These are phyloP conservation scores for Mycena rosella DNA, from an alignment of 768 basidiomycete species.

Conservation along the genomic window DNA sequence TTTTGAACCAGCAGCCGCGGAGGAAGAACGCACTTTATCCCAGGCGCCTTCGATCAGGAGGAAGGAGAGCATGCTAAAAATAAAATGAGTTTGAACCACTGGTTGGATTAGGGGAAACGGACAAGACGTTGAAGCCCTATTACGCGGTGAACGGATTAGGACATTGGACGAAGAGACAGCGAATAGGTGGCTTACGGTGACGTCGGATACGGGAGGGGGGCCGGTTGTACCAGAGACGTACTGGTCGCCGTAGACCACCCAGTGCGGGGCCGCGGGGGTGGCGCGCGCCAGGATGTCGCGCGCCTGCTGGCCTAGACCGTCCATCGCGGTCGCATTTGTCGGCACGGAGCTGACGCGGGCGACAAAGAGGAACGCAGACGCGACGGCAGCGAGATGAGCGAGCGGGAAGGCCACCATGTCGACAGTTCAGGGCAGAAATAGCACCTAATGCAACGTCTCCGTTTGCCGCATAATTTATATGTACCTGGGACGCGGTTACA, in stretches of 20 bases:
- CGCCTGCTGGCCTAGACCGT: conserved; percentile 47
- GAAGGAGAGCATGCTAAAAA: conserved; percentile 63
- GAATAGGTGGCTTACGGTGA: conserved; percentile 50
- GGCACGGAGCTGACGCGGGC: conserved; percentile 1
- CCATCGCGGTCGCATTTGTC: conserved; percentile 6
- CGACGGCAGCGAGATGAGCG: conserved; percentile 17
- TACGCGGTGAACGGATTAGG: not conserved
- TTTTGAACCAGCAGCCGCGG: not conserved
- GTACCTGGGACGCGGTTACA: not conserved
- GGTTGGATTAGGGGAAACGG: conserved; percentile 13
- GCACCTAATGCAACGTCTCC: conserved; percentile 6
- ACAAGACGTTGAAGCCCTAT: conserved; percentile 75
- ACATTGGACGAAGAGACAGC: not conserved
- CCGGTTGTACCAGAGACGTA: conserved; percentile 60
- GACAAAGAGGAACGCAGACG: conserved; percentile 20
- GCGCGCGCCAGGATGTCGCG: conserved; percentile 51
- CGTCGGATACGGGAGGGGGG: conserved; percentile 59
- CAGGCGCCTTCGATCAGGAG: conserved; percentile 66
- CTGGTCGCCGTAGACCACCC: conserved; percentile 57
- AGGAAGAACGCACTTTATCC: conserved; percentile 60
- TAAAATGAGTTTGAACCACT: conserved; percentile 8
- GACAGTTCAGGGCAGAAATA: conserved; percentile 10
- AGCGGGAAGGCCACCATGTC: conserved; percentile 26
- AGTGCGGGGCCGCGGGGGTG: conserved; percentile 64
- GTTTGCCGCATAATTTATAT: not conserved